phyloP scores from a whole-genome alignment of 2,329 filamentous ascomycete species.

The Fusarium setosum region DNA sequence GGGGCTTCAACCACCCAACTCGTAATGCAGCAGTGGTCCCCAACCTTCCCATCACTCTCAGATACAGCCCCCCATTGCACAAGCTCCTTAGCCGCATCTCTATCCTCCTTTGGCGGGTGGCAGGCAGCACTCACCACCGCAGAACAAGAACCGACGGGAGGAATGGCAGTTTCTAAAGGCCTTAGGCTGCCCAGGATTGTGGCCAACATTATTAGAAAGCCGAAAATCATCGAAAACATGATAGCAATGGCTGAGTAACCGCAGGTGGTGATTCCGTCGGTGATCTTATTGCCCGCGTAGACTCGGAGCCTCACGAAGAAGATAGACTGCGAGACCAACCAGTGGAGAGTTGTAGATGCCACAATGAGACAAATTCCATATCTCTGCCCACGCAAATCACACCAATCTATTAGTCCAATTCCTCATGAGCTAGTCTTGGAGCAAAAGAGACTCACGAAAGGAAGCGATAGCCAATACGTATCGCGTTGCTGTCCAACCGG shows the following conservation, averaged over 20 bases:
- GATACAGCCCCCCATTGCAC: background rate
- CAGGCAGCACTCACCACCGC: background rate
- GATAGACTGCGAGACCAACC: slow-evolving; percentile 4
- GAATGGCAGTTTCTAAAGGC: background rate
- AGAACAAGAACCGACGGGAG: background rate
- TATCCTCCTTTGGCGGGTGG: background rate
- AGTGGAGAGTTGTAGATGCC: background rate
- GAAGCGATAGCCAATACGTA: background rate
- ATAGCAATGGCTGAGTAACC: slow-evolving; percentile 3
- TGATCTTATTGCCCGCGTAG: background rate
- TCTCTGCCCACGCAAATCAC: background rate
- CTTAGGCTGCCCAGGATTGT: background rate
- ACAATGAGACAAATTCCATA: background rate
- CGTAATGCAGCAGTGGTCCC: no score
- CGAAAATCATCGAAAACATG: background rate
- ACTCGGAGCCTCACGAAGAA: background rate
- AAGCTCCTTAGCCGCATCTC: background rate
- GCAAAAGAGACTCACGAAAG: background rate
- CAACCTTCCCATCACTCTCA: no score
- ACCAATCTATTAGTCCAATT: no score
- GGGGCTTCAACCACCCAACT: no score
- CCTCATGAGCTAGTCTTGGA: no score
- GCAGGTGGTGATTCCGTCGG: background rate
- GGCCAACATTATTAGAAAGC: background rate
- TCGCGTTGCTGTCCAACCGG: background rate